These are phyloP conservation scores for Perilla frutescens DNA, from an alignment of 257 asterid species.

Conservation along the genomic window DNA sequence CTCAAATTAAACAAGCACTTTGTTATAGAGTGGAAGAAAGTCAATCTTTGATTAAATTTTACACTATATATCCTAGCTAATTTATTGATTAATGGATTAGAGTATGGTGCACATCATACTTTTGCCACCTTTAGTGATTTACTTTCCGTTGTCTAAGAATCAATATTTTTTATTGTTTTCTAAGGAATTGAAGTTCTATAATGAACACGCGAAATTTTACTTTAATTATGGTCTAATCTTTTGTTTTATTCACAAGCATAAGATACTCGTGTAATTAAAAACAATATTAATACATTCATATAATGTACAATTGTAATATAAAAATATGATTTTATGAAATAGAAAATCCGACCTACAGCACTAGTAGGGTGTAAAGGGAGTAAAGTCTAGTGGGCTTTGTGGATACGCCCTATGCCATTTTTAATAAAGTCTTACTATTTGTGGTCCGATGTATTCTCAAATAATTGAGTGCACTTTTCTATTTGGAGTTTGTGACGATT, in stretches of 20 bases:
- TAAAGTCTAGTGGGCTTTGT: constrained; percentile 43
- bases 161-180: neutral
- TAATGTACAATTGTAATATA: neutral
- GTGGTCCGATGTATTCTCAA: constrained; percentile 36
- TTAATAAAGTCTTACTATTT: constrained; percentile 30
- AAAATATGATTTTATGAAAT: neutral
- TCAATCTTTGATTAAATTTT: constrained; percentile 14
- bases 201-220: neutral
- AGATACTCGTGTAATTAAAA: neutral
- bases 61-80: constrained; percentile 10
- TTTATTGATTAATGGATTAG: constrained; percentile 22
- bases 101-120: neutral
- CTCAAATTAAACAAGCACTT: neutral
- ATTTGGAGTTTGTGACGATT: constrained; percentile 7
- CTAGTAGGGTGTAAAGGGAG: constrained; percentile 42
- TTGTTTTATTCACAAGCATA: neutral
- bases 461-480: constrained; percentile 39
- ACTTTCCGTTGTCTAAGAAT: constrained; percentile 1
- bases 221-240: neutral
- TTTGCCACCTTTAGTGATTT: neutral
- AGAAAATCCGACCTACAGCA: constrained; percentile 1
- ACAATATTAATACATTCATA: neutral
- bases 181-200: neutral
- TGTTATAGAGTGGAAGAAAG: neutral
- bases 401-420: constrained; percentile 43